Percentiles rank a stretch among this genome's conserved stretches.
phyloP scores from a whole-genome alignment of 2,329 filamentous ascomycete genomes.

The Didymella keratinophila region DNA sequence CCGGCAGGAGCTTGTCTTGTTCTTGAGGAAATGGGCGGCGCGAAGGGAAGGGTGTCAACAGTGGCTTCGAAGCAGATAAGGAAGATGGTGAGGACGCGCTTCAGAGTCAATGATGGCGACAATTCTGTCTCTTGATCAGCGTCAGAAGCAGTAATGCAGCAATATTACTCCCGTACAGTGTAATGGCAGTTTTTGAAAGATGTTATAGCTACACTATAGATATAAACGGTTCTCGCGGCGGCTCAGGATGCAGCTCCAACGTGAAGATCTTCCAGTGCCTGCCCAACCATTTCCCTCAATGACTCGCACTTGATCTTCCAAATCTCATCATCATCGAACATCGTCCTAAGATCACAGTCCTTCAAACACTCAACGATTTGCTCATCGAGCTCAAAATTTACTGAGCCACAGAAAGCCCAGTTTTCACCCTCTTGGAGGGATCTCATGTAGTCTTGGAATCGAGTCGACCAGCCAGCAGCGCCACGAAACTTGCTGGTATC shows the following conservation, averaged over 20 bases:
- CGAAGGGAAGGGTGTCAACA: too few species aligned
- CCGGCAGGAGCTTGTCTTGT: too few species aligned
- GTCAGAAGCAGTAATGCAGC: too few species aligned
- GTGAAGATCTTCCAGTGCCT: neutral
- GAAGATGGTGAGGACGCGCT: too few species aligned
- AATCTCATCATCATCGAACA: neutral
- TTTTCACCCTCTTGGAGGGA: neutral
- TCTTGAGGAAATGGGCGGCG: too few species aligned
- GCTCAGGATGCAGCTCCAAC: neutral
- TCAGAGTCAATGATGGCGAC: too few species aligned
- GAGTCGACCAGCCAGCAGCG: neutral
- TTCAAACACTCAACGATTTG: neutral
- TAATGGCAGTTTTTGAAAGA: too few species aligned
- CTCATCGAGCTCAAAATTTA: neutral
- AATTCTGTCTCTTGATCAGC: too few species aligned
- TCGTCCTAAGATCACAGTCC: neutral
- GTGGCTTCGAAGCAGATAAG: too few species aligned
- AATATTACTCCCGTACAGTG: too few species aligned
- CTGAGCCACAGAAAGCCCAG: neutral
- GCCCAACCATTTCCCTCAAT: neutral
- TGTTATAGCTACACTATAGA: too few species aligned
- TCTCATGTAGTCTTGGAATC: neutral
- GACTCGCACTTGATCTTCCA: neutral
- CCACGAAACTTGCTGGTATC: neutral
- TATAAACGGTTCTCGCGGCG: too few species aligned